phyloP scores from a whole-genome alignment of 2,329 filamentous ascomycete species.

The Dothiorella sarmentorum region DNA sequence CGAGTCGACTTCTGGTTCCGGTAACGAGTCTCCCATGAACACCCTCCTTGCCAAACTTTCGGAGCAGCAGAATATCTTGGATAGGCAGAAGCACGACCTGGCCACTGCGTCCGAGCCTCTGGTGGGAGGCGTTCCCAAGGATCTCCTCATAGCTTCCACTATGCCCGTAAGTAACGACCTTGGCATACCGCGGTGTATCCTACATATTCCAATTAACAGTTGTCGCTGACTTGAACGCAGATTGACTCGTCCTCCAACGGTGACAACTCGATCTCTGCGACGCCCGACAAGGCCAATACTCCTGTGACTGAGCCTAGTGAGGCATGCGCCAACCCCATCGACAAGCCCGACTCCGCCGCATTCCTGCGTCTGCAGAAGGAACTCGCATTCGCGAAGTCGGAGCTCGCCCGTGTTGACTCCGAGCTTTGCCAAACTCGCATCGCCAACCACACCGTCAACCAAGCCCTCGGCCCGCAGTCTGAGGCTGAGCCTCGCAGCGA shows the following conservation, averaged over 20 bases:
- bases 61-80: conserved; percentile 50
- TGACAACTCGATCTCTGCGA: conserved; percentile 62
- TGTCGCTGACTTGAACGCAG: not conserved
- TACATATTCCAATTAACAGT: not conserved
- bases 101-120: not conserved
- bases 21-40: conserved; percentile 44
- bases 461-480: conserved; percentile 49
- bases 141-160: not conserved
- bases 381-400: conserved; percentile 66
- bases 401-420: conserved; percentile 68
- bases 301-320: conserved; percentile 25
- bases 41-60: conserved; percentile 69
- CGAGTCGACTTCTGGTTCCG: conserved; percentile 4
- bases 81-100: conserved; percentile 6
- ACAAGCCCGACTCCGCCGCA: conserved; percentile 52
- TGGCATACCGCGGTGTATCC: too few relatives aligned
- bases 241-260: conserved; percentile 49
- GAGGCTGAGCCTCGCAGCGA: conserved; percentile 46
- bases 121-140: not conserved
- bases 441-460: conserved; percentile 57
- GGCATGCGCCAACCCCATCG: conserved; percentile 24
- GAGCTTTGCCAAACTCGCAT: conserved; percentile 65
- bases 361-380: conserved; percentile 66
- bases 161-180: conserved; percentile 7
- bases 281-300: conserved; percentile 47